Conservation (phyloP, 2,329 filamentous ascomycete genomes). For the Penicillium sp. region DNA sequence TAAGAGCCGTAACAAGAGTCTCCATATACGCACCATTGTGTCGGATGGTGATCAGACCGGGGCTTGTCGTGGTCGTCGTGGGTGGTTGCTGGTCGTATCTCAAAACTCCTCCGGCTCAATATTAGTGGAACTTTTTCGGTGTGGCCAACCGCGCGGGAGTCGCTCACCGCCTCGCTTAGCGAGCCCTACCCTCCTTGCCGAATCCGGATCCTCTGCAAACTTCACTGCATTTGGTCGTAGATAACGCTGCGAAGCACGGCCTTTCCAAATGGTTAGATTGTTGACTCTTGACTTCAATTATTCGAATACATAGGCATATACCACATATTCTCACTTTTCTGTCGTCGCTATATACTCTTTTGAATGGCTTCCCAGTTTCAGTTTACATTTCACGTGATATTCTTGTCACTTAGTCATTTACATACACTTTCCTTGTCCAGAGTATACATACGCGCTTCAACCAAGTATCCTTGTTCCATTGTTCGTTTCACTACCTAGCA, state of each 20-base stretch:
- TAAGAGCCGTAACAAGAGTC: constrained; percentile 15
- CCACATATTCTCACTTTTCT: too few relatives aligned
- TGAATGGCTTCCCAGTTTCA: too few relatives aligned
- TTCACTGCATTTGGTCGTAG: not conserved
- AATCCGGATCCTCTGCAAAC: constrained; percentile 27
- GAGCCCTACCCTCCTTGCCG: constrained; percentile 44
- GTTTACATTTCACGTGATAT: not conserved
- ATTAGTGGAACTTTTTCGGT: constrained; percentile 49
- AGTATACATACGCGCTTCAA: not conserved
- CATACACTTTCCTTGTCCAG: not conserved
- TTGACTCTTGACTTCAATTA: too few relatives aligned
- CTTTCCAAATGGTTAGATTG: not conserved
- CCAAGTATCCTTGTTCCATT: not conserved
- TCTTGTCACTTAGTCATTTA: not conserved
- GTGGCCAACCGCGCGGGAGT: constrained; percentile 42
- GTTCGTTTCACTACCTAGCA: not conserved
- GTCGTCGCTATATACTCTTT: too few relatives aligned
- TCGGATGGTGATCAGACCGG: constrained; percentile 58
- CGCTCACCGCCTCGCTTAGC: constrained; percentile 50
- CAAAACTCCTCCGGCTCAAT: constrained; percentile 45
- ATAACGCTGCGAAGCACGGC: not conserved
- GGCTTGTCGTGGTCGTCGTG: constrained; percentile 44
- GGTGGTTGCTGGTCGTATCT: constrained; percentile 54
- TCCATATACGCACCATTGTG: constrained; percentile 52
- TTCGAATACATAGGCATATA: too few relatives aligned